Evolutionary conservation across 2,329 filamentous ascomycete genomes (phyloP), one percentile per base, ranked within the genome.

Genomic region (Neurospora crassa): DNA sequence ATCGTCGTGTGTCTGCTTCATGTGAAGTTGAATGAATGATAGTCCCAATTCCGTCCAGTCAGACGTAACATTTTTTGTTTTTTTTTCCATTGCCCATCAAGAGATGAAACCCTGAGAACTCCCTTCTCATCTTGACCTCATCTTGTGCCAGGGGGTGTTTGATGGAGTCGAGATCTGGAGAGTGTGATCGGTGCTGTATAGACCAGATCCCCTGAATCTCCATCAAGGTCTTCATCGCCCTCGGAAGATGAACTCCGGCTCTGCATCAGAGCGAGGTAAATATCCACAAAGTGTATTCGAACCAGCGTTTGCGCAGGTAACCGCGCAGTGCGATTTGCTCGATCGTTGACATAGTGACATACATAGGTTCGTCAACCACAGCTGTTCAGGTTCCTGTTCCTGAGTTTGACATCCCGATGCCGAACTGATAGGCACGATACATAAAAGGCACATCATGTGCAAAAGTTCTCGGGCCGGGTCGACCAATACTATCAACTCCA

Each of bases 401-500:
- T 37, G 53, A 63, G 14, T 37, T 63, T 63, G 53, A 63, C 53
- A 18, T 63, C 53, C 53, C 24, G 24, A 34, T 63, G 3, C 29
- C 24, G 29, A 34, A 63, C 8, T 63, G 53, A 63, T 18, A 63
- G 53, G 53, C 16, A 63, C 14, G 16, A 8, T 63, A 34, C 24
- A 34, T 63, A 11, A 63, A 12, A 59, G 47, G 47, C 47, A 59
- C 24, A 18, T 14, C 47, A 59, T 59, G 6, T 59, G 47, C 47
- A 59, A 24, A 18, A n/a, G 8, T 4, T 63, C 16, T 63, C 24
- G 29, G 29, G 53, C 53, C 53, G 70, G 71, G 71, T 67, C 71
- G 67, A 70, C 71, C 71, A 72, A 70, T 72, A 10, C 53, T 29
- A 37, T 63, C 24, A 63, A 37, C 14, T 18, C 1, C 3, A 4